A percentile compares a stretch with the other conserved stretches of the same genome.
phyloP scores from a whole-genome alignment of 1,284 basidiomycete species.

The Cutaneotrichosporon sp. region DNA sequence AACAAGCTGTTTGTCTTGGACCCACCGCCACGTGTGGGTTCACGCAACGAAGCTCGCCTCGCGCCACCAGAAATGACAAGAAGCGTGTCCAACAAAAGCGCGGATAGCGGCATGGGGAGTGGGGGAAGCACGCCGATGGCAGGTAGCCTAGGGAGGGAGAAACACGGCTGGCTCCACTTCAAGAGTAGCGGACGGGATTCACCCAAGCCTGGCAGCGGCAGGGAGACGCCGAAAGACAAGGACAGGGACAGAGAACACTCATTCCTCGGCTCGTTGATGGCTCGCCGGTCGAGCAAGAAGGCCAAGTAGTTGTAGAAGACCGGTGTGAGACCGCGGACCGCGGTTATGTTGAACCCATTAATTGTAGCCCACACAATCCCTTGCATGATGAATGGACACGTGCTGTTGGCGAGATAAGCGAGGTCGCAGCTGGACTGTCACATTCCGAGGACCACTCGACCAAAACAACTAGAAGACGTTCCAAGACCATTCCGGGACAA shows the following conservation, averaged over 20 bases:
- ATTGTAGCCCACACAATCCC: too few species aligned
- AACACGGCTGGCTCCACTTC: slow-evolving; percentile 7
- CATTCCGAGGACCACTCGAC: too few species aligned
- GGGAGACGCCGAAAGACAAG: neutral
- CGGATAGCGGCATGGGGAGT: neutral
- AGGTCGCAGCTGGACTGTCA: too few species aligned
- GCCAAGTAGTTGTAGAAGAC: neutral
- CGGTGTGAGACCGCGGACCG: too few species aligned
- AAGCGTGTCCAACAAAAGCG: neutral
- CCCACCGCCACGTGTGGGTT: neutral
- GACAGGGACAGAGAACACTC: slow-evolving; percentile 6
- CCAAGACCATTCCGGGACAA: too few species aligned
- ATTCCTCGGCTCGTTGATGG: slow-evolving; percentile 10
- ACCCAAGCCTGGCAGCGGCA: neutral
- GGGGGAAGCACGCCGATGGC: neutral
- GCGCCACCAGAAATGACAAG: neutral
- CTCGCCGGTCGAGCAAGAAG: slow-evolving; percentile 6
- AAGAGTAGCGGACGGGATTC: too few species aligned
- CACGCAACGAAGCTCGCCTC: too few species aligned
- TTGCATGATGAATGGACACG: too few species aligned
- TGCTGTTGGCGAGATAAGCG: too few species aligned
- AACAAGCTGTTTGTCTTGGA: neutral
- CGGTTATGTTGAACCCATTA: too few species aligned
- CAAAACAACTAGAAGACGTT: too few species aligned
- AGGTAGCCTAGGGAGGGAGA: neutral